A percentile compares a stretch with the other conserved stretches of the same genome.
phyloP scores from a whole-genome alignment of 345 rosid genomes.

The Populus pruinosa region DNA sequence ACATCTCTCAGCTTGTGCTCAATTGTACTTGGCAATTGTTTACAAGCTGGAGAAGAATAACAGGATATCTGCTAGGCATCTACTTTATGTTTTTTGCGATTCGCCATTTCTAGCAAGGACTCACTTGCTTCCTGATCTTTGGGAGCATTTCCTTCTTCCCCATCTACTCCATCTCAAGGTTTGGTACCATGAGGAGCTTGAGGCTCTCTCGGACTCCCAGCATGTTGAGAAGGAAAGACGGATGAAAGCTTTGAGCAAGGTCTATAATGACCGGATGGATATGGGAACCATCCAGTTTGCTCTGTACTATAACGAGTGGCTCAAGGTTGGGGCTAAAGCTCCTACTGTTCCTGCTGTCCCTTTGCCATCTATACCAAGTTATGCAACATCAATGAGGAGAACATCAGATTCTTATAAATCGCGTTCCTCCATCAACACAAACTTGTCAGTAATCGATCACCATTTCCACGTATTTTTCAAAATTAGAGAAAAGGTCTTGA shows the following conservation, averaged over 20 bases:
- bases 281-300: slow-evolving; percentile 51
- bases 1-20: slow-evolving; percentile 56
- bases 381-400: slow-evolving; percentile 37
- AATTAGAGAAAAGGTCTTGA: background rate
- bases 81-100: slow-evolving; percentile 56
- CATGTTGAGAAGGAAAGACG: slow-evolving; percentile 28
- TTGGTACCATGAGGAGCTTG: slow-evolving; percentile 53
- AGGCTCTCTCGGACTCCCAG: slow-evolving; percentile 26
- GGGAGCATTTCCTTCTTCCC: slow-evolving; percentile 69
- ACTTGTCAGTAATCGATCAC: slow-evolving; percentile 39
- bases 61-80: slow-evolving; percentile 41
- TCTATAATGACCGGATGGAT: slow-evolving; percentile 45
- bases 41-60: slow-evolving; percentile 61
- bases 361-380: slow-evolving; percentile 36
- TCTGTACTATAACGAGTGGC: slow-evolving; percentile 52
- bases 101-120: slow-evolving; percentile 53
- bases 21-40: slow-evolving; percentile 48
- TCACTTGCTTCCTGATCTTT: slow-evolving; percentile 59
- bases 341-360: slow-evolving; percentile 52
- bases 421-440: slow-evolving; percentile 29
- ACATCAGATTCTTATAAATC: slow-evolving; percentile 50
- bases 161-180: slow-evolving; percentile 66
- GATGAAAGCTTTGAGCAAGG: slow-evolving; percentile 36
- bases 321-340: slow-evolving; percentile 45
- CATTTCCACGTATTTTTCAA: background rate